phyloP scores from a whole-genome alignment of 371 early-diverging fungal genomes.

The Mucor velutinosus region DNA sequence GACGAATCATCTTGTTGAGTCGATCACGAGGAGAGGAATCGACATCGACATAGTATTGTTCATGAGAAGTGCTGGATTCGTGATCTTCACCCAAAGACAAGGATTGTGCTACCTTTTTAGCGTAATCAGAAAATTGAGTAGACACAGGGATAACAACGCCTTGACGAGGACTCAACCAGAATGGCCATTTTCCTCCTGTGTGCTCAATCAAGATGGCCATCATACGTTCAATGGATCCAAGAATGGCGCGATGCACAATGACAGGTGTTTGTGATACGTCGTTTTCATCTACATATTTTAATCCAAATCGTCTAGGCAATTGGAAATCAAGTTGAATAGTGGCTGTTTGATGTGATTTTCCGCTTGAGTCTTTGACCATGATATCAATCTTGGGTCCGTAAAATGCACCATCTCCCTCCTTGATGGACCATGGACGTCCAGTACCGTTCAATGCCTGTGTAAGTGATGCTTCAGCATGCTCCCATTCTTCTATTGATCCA shows the following conservation, averaged over 20 bases:
- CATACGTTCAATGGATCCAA: conserved; percentile 95
- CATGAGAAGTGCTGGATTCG: conserved; percentile 17
- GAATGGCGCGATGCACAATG: conserved; percentile 94
- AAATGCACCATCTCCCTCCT: conserved; percentile 99
- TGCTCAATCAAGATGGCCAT: conserved; percentile 94
- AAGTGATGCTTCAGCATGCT: conserved; percentile 87
- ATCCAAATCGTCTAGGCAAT: conserved; percentile 86
- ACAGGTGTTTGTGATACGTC: conserved; percentile 76
- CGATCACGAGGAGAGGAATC: conserved; percentile 79
- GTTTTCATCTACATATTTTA: conserved; percentile 74
- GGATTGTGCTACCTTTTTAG: conserved; percentile 41
- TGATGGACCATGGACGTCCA: conserved; percentile 85
- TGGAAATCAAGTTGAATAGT: conserved; percentile 99
- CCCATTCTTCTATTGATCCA: conserved; percentile 93
- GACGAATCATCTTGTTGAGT: conserved; percentile 97
- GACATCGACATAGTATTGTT: conserved; percentile 75
- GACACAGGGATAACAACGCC: conserved; percentile 89
- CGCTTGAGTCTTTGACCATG: conserved; percentile 93
- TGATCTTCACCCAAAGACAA: conserved; percentile 30
- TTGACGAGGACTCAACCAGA: conserved; percentile 99
- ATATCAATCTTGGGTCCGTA: conserved; percentile 99
- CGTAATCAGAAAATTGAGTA: conserved; percentile 51
- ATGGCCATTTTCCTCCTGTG: conserved; percentile 92
- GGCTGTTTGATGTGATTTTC: conserved; percentile 95
- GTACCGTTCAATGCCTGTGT: conserved; percentile 78